Evolutionary conservation across 306 rosid genomes (phyloP).

Genomic region (Acmispon strigosus): DNA sequence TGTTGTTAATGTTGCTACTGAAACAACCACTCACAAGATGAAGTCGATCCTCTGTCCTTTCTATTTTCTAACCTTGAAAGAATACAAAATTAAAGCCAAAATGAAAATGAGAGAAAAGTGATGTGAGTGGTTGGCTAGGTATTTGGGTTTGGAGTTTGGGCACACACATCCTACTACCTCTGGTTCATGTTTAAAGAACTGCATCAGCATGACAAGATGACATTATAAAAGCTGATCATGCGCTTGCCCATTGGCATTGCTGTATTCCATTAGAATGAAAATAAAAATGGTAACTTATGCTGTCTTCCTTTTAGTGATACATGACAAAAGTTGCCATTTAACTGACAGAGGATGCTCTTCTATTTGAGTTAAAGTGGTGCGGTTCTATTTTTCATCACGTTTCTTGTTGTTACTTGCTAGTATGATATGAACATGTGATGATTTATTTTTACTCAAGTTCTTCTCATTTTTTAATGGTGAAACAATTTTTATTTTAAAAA

Average conservation of each 20-base stretch:
- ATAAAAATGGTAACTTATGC: slow-evolving; percentile 31
- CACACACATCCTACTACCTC: too few relatives aligned
- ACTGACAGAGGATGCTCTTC: slow-evolving; percentile 3
- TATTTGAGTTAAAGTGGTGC: background rate
- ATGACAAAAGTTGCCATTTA: slow-evolving; percentile 23
- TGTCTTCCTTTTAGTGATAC: slow-evolving; percentile 29
- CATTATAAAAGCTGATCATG: slow-evolving; percentile 44
- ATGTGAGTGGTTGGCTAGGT: slow-evolving; percentile 30
- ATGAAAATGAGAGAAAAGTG: slow-evolving; percentile 14
- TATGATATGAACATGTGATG: background rate
- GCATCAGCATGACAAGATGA: slow-evolving; percentile 18
- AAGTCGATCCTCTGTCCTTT: background rate
- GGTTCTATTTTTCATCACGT: background rate
- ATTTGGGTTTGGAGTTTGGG: background rate
- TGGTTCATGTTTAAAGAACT: slow-evolving; percentile 38
- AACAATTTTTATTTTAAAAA: background rate
- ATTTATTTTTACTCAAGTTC: background rate
- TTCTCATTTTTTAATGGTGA: background rate
- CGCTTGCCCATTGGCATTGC: slow-evolving; percentile 18
- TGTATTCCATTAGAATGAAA: slow-evolving; percentile 27
- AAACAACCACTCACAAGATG: slow-evolving; percentile 4
- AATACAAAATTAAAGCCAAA: background rate
- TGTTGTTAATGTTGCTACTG: background rate
- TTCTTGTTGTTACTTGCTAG: background rate
- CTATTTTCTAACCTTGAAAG: background rate